These are phyloP conservation scores for Metschnikowia aberdeeniae DNA, from an alignment of 805 yeast genomes.

Conservation along the genomic window DNA sequence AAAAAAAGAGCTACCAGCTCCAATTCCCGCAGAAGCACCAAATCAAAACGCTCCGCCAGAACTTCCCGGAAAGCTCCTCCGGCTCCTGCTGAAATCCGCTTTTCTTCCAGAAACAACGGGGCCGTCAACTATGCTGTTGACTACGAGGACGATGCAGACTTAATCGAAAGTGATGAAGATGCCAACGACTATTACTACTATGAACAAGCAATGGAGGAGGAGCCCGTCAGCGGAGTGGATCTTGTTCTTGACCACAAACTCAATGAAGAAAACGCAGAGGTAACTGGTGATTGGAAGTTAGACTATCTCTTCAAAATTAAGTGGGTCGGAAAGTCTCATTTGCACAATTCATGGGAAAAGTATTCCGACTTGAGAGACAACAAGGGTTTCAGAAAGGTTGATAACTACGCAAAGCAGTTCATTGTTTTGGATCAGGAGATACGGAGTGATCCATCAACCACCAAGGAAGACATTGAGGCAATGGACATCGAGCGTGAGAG, in stretches of 20 bases:
- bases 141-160: slow-evolving; percentile 52
- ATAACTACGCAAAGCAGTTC: slow-evolving; percentile 80
- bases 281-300: slow-evolving; percentile 52
- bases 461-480: slow-evolving; percentile 88
- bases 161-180: slow-evolving; percentile 44
- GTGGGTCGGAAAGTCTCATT: slow-evolving; percentile 84
- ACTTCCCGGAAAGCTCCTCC: slow-evolving; percentile 16
- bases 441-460: slow-evolving; percentile 73
- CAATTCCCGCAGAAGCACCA: slow-evolving; percentile 14
- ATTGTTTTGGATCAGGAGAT: slow-evolving; percentile 72
- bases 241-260: slow-evolving; percentile 39
- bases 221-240: slow-evolving; percentile 36
- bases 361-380: slow-evolving; percentile 48
- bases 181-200: slow-evolving; percentile 32
- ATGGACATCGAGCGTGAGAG: slow-evolving; percentile 90
- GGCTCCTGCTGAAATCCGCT: slow-evolving; percentile 53
- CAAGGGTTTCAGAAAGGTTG: slow-evolving; percentile 81
- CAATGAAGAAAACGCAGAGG: slow-evolving; percentile 33
- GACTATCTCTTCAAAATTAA: slow-evolving; percentile 64
- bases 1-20: slow-evolving; percentile 14
- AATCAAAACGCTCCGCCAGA: slow-evolving; percentile 10
- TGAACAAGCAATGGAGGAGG: slow-evolving; percentile 28
- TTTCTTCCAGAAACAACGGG: slow-evolving; percentile 66
- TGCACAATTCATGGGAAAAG: slow-evolving; percentile 93
- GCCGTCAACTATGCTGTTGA: slow-evolving; percentile 78